phyloP scores from a whole-genome alignment of 371 early-diverging fungal species.

The Mortierella sp. region DNA sequence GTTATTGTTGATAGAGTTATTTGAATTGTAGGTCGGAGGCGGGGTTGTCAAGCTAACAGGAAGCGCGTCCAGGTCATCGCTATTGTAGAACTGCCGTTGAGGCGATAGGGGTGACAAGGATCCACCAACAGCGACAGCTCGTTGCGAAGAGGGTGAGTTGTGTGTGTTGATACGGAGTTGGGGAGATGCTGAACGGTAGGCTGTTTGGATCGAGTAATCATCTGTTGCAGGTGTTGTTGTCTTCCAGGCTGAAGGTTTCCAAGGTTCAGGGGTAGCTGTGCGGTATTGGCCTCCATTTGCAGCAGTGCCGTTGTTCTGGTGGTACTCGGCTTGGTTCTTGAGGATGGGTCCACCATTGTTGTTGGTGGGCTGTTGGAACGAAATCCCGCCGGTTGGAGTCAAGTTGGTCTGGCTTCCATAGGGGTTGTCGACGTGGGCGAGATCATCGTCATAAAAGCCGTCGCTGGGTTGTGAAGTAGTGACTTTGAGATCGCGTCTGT shows the following conservation, averaged over 20 bases:
- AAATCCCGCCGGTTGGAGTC: not conserved
- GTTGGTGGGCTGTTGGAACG: not conserved
- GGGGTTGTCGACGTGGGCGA: not conserved
- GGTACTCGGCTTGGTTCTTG: not conserved
- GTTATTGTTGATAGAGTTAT: not conserved
- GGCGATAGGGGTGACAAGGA: not conserved
- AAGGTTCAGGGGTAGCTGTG: constrained; percentile 1
- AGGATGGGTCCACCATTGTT: constrained; percentile 1
- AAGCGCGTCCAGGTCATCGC: constrained; percentile 19
- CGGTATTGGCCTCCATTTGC: not conserved
- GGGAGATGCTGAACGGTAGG: constrained; percentile 3
- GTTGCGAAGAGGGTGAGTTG: not conserved
- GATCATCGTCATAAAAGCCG: constrained; percentile 4
- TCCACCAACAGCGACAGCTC: not conserved
- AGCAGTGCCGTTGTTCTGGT: not conserved
- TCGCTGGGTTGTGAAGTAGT: not conserved
- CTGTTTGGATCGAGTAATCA: not conserved
- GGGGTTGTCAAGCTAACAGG: constrained; percentile 15
- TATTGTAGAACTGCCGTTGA: constrained; percentile 17
- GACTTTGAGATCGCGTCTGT: not conserved
- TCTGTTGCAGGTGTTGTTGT: not conserved
- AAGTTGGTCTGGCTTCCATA: constrained; percentile 11
- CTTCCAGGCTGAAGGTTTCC: constrained; percentile 3
- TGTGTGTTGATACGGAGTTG: constrained; percentile 19
- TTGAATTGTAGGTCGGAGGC: constrained; percentile 9